Percentiles rank a stretch among this genome's conserved stretches.
phyloP scores from a whole-genome alignment of 73 alveolate species.

The Paramecium sexaurelia region DNA sequence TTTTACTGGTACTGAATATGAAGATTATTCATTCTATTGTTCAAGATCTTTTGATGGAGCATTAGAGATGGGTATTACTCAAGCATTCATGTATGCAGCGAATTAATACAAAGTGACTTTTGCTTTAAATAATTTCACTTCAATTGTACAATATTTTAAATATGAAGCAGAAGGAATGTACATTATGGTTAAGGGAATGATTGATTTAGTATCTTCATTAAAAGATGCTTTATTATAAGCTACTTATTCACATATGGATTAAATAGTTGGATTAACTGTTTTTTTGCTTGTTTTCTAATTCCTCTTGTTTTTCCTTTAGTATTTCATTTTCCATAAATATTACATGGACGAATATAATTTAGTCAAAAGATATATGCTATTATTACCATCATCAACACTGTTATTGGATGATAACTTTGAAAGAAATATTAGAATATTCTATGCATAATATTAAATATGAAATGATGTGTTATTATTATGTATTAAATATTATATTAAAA shows the following conservation, averaged over 20 bases:
- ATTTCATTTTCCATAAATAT: background rate
- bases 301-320: background rate
- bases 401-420: conserved; percentile 9
- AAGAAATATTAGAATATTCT: conserved; percentile 7
- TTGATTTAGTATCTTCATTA: background rate
- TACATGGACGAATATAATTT: background rate
- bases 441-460: background rate
- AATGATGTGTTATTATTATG: background rate
- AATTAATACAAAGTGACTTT: background rate
- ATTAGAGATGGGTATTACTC: background rate
- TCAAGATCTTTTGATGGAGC: conserved; percentile 21
- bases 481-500: background rate
- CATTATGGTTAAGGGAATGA: background rate
- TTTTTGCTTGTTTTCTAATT: background rate
- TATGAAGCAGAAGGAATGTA: conserved; percentile 37
- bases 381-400: conserved; percentile 13
- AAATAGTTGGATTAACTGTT: background rate
- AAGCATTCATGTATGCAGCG: background rate
- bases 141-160: background rate
- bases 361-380: conserved; percentile 15
- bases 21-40: background rate
- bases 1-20: background rate
- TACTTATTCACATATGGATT: background rate
- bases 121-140: conserved; percentile 5
- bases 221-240: background rate